Percentiles rank a stretch among this genome's conserved stretches.
Evolutionary conservation across 2,329 filamentous ascomycete genomes (phyloP).

Genomic region (Pseudogymnoascus sp.): DNA sequence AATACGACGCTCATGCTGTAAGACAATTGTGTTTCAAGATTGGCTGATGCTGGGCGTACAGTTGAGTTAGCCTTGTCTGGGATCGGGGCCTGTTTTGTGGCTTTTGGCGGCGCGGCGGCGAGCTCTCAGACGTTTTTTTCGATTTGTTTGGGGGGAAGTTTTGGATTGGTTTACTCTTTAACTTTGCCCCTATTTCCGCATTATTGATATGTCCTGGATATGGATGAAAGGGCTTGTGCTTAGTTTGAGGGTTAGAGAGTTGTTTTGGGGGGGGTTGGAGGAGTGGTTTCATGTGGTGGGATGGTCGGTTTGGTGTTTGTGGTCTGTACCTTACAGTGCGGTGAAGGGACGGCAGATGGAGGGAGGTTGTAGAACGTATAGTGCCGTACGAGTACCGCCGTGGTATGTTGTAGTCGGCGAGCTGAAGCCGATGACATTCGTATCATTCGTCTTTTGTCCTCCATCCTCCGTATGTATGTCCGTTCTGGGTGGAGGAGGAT

Average conservation of each 20-base stretch:
- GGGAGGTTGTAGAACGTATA: too few relatives aligned
- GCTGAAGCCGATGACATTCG: neutral
- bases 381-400: too few relatives aligned
- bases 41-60: neutral
- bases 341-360: neutral
- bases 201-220: neutral
- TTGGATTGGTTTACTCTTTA: too few relatives aligned
- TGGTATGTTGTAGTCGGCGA: neutral
- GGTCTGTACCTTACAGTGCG: neutral
- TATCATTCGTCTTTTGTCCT: neutral
- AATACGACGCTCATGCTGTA: neutral
- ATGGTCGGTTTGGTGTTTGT: neutral
- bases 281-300: neutral
- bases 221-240: too few relatives aligned
- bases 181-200: neutral
- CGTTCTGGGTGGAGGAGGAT: too few relatives aligned
- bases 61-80: neutral
- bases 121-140: neutral
- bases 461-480: too few relatives aligned
- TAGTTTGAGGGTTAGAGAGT: neutral
- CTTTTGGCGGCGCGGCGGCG: neutral
- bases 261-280: neutral
- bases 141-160: too few relatives aligned
- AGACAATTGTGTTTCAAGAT: neutral
- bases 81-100: neutral